A percentile compares a stretch with the other conserved stretches of the same genome.
phyloP scores from a whole-genome alignment of 805 yeast species.

The Dipodascopsis tothii region DNA sequence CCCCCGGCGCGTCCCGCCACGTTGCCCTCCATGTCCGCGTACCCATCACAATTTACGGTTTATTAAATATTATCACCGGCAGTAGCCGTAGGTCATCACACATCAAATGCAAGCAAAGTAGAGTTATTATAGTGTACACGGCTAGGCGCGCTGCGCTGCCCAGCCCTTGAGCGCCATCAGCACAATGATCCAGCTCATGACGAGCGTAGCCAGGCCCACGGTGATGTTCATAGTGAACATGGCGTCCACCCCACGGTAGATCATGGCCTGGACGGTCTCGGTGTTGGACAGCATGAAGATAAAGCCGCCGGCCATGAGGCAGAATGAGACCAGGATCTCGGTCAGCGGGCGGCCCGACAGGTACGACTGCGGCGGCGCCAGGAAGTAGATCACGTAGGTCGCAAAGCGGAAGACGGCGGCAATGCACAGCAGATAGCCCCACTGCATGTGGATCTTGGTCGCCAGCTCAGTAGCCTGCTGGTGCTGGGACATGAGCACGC shows the following conservation, averaged over 20 bases:
- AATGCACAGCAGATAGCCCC: conserved; percentile 82
- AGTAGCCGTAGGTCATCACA: no score
- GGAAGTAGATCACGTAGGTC: conserved; percentile 51
- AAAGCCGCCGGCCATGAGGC: conserved; percentile 79
- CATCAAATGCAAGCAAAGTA: no score
- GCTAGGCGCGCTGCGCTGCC: conserved; percentile 17
- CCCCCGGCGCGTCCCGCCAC: no score
- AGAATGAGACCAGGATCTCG: conserved; percentile 71
- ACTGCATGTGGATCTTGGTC: conserved; percentile 76
- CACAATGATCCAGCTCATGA: conserved; percentile 84
- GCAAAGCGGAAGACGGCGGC: conserved; percentile 71
- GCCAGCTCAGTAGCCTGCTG: conserved; percentile 73
- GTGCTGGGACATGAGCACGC: conserved; percentile 90
- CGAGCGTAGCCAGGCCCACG: conserved; percentile 65
- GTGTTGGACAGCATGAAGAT: conserved; percentile 89
- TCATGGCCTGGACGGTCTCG: conserved; percentile 73
- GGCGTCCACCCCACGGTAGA: conserved; percentile 70
- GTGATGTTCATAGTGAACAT: conserved; percentile 88
- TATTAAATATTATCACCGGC: no score
- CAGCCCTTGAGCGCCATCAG: conserved; percentile 43
- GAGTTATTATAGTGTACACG: no score
- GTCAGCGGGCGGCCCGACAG: conserved; percentile 72
- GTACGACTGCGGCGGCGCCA: conserved; percentile 31
- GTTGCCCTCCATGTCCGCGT: no score
- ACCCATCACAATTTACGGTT: no score